phyloP scores from a whole-genome alignment of 257 asterid genomes.

The Cordia subcordata region DNA sequence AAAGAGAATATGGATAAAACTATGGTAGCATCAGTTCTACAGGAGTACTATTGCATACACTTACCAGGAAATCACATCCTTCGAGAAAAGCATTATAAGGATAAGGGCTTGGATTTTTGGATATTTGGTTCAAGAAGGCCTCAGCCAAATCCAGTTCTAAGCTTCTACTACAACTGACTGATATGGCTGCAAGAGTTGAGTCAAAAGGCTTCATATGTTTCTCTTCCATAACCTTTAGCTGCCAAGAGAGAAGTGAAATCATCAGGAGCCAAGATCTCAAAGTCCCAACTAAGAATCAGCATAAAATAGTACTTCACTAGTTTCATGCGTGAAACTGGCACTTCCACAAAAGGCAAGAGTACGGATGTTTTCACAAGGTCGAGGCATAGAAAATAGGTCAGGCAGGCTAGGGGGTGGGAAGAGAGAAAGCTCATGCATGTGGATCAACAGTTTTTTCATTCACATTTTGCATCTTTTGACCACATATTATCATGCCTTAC shows the following conservation, averaged over 20 bases:
- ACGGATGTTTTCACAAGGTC: neutral
- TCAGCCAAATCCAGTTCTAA: conserved; percentile 75
- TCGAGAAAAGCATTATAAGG: conserved; percentile 64
- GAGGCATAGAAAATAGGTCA: neutral
- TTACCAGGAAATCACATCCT: conserved; percentile 83
- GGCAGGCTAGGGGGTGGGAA: neutral
- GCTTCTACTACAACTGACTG: conserved; percentile 71
- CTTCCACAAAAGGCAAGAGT: neutral
- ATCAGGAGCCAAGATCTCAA: neutral
- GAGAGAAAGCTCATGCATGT: neutral
- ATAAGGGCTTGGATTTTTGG: conserved; percentile 28
- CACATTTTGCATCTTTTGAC: neutral
- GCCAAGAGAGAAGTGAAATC: conserved; percentile 32
- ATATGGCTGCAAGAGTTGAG: conserved; percentile 67
- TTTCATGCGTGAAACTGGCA: neutral
- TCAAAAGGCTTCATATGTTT: conserved; percentile 63
- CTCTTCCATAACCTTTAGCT: conserved; percentile 70
- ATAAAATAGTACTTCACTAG: conserved; percentile 3
- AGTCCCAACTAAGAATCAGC: neutral
- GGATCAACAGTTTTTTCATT: neutral
- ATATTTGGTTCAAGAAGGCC: conserved; percentile 50
- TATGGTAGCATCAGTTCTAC: neutral
- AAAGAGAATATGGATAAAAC: neutral
- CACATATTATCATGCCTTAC: conserved; percentile 34
- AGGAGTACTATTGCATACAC: conserved; percentile 11